Conservation (phyloP, 176 grass and related monocot genomes). For the Dactylis glomerata region DNA sequence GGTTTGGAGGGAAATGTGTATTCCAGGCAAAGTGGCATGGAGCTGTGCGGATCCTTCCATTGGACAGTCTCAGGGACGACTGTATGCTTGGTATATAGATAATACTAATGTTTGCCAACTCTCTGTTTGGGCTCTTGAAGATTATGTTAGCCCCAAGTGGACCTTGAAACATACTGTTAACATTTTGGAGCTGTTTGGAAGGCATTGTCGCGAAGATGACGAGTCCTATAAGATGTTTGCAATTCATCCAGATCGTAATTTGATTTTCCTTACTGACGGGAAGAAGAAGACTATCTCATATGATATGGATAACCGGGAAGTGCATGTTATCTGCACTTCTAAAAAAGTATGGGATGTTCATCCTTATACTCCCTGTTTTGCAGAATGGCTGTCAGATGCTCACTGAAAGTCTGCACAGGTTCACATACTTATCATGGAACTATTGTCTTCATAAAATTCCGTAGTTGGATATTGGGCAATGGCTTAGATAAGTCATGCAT, state of each 20-base stretch:
- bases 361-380: conserved; percentile 1
- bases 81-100: neutral
- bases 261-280: conserved; percentile 6
- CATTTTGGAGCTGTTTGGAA: neutral
- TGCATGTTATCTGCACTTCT: neutral
- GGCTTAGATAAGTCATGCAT: neutral
- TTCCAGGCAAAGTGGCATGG: neutral
- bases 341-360: neutral
- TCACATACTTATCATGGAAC: neutral
- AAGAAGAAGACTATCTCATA: neutral
- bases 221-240: neutral
- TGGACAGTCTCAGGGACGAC: neutral
- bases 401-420: neutral
- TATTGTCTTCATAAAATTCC: neutral
- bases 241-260: conserved; percentile 8
- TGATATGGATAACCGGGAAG: neutral
- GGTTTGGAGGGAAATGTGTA: neutral
- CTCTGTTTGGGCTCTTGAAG: neutral
- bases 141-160: neutral
- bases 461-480: neutral
- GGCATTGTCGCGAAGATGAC: neutral
- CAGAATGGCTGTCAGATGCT: neutral
- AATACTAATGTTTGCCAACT: neutral
- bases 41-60: neutral
- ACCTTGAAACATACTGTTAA: neutral